phyloP scores from a whole-genome alignment of 257 asterid genomes.

The Solanum medicagineum region DNA sequence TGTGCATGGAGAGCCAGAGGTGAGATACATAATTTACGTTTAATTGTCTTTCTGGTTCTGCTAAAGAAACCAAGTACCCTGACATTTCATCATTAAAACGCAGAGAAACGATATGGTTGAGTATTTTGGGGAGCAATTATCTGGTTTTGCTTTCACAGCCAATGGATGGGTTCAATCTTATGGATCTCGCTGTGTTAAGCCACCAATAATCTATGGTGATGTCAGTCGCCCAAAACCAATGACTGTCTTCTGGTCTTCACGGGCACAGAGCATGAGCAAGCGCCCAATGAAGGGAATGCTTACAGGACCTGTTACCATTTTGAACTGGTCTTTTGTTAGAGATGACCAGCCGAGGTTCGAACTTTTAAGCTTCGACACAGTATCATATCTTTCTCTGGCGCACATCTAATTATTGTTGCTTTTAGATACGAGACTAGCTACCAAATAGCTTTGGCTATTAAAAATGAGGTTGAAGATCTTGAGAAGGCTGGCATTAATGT shows the following conservation, averaged over 20 bases:
- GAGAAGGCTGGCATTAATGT: slow-evolving; percentile 88
- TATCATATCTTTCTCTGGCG: background rate
- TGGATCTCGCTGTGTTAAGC: slow-evolving; percentile 98
- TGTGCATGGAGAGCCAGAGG: slow-evolving; percentile 99
- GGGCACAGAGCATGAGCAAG: slow-evolving; percentile 95
- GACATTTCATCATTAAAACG: slow-evolving; percentile 5
- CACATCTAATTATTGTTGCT: background rate
- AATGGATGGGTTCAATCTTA: slow-evolving; percentile 98
- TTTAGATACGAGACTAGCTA: slow-evolving; percentile 81
- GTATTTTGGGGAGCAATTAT: slow-evolving; percentile 95
- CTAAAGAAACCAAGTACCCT: background rate
- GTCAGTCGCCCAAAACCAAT: slow-evolving; percentile 96
- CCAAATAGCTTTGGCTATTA: slow-evolving; percentile 88
- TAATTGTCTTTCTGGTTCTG: background rate
- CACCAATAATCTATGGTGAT: slow-evolving; percentile 95
- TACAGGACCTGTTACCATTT: slow-evolving; percentile 96
- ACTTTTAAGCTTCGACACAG: background rate
- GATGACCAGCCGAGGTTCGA: slow-evolving; percentile 88
- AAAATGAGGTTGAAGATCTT: slow-evolving; percentile 95
- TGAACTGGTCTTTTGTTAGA: slow-evolving; percentile 95
- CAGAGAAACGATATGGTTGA: slow-evolving; percentile 99
- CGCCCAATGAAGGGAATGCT: slow-evolving; percentile 99
- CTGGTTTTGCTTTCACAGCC: slow-evolving; percentile 95
- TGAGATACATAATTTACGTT: slow-evolving; percentile 7
- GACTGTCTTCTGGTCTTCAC: slow-evolving; percentile 96